Evolutionary conservation across 2,329 filamentous ascomycete species (phyloP).

Genomic region (Sordariomycetes sp.): DNA sequence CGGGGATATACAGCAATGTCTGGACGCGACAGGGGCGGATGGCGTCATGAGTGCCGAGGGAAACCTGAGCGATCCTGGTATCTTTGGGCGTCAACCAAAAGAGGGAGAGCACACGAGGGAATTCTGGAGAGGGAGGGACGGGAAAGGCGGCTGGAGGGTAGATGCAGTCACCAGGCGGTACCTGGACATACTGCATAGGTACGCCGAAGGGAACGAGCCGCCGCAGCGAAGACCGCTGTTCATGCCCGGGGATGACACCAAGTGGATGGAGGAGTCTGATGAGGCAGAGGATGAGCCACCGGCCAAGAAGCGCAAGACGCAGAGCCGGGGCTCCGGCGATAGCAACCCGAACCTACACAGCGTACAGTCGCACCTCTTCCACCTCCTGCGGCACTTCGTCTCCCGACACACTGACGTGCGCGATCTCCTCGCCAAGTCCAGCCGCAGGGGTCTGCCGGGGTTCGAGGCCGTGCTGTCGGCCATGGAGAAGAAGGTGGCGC

Average conservation of each 20-base stretch:
- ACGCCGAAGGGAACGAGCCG: constrained; percentile 58
- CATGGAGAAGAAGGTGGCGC: constrained; percentile 66
- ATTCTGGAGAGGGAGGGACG: constrained; percentile 77
- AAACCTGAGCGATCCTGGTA: constrained; percentile 81
- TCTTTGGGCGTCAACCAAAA: constrained; percentile 65
- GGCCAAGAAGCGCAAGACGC: constrained; percentile 35
- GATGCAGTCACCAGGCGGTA: constrained; percentile 85
- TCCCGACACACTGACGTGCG: constrained; percentile 72
- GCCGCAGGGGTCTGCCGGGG: constrained; percentile 61
- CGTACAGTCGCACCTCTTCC: constrained; percentile 90
- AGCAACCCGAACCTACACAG: constrained; percentile 56
- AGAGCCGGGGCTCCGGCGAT: too few relatives aligned
- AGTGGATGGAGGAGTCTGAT: constrained; percentile 25
- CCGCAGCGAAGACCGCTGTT: constrained; percentile 67
- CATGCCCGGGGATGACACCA: constrained; percentile 47
- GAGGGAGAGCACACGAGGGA: constrained; percentile 60
- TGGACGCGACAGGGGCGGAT: constrained; percentile 79
- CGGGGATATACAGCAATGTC: constrained; percentile 66
- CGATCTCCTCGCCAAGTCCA: constrained; percentile 66
- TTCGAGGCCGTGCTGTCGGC: constrained; percentile 70
- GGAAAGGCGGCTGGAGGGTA: constrained; percentile 76
- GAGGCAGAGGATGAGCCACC: constrained; percentile 31
- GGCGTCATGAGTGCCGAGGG: constrained; percentile 95
- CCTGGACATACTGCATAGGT: constrained; percentile 77
- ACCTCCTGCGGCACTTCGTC: constrained; percentile 77